Evolutionary conservation across 768 basidiomycete species (phyloP).

Genomic region (Tulasnella sp.): DNA sequence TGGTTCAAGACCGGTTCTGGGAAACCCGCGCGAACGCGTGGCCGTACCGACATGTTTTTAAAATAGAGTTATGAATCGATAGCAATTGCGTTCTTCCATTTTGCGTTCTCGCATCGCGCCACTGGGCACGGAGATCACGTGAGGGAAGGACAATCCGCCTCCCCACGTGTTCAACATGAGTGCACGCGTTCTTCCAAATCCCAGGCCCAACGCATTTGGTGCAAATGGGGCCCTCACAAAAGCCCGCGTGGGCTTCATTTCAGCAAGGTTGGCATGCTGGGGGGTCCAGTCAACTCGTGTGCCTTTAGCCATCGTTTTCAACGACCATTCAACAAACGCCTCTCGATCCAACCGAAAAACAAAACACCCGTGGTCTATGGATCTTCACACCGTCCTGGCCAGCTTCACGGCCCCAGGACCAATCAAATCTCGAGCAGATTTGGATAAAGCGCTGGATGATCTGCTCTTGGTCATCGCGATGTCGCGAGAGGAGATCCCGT

Average conservation of each 20-base stretch:
- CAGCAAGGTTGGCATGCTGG: background rate
- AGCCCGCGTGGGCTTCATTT: background rate
- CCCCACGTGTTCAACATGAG: background rate
- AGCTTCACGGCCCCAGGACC: background rate
- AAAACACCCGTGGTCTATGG: background rate
- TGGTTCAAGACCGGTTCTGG: no score
- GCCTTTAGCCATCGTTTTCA: background rate
- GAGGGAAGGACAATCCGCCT: background rate
- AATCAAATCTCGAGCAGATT: background rate
- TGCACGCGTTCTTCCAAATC: background rate
- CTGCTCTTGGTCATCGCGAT: background rate
- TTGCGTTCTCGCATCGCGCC: no score
- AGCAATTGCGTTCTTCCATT: no score
- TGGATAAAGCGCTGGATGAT: background rate
- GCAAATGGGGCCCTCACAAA: background rate
- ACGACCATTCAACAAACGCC: background rate
- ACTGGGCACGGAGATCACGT: no score
- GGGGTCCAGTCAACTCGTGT: background rate
- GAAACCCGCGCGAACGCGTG: no score
- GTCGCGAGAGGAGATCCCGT: background rate
- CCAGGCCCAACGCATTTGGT: background rate
- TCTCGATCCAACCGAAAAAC: background rate
- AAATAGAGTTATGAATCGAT: no score
- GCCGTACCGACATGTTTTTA: no score
- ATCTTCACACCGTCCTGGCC: background rate